Evolutionary conservation across 1,284 basidiomycete species (phyloP), one percentile per base, ranked within the genome.

Genomic region (Ceratobasidium sp.): DNA sequence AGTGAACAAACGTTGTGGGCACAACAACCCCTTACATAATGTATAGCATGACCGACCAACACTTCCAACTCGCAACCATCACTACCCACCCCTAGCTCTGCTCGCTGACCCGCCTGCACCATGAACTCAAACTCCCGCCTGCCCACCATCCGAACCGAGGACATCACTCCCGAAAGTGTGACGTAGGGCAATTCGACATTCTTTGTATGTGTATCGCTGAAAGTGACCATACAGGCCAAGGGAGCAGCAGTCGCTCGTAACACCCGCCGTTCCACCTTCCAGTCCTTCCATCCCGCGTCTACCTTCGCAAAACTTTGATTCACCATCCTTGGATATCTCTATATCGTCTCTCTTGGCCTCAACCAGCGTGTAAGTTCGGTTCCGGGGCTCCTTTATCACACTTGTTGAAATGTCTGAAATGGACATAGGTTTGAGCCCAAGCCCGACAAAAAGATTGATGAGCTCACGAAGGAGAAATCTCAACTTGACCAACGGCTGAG

Each of bases 201-300:
- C n/a, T 61, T 64, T 44, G 17, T 50, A 44, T 52, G 28, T 33
- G 26, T 33, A 40, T 65, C 44, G 40, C 73, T 75, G 73, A 75
- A 75, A 75, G 20, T 10, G 73, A 52, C 42, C 50, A 48, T 28
- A 9, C 52, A 75, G 73, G 28, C 59, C 61, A 5, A 64, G 6
- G 44, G 59, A 62, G 26, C 61, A 64, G 28, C 61, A 54, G 23
- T 75, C 73, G 10, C 38, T 42, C 12, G 46, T 50, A 44, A 61
- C 73, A 26, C 59, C 73, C 12, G 59, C 73, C 40, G 73, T 75
- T 56, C 73, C 73, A n/a, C 73, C 73, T 38, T 75, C 73, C n/a
- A 75, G 73, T 33, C 73, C 73, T 33, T 75, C 71, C 28, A 64
- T 75, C 64, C 73, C 73, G n/a, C 73, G 73, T 65, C 50, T 75